phyloP scores from a whole-genome alignment of 2,329 filamentous ascomycete species.

The Triangularia setosa region DNA sequence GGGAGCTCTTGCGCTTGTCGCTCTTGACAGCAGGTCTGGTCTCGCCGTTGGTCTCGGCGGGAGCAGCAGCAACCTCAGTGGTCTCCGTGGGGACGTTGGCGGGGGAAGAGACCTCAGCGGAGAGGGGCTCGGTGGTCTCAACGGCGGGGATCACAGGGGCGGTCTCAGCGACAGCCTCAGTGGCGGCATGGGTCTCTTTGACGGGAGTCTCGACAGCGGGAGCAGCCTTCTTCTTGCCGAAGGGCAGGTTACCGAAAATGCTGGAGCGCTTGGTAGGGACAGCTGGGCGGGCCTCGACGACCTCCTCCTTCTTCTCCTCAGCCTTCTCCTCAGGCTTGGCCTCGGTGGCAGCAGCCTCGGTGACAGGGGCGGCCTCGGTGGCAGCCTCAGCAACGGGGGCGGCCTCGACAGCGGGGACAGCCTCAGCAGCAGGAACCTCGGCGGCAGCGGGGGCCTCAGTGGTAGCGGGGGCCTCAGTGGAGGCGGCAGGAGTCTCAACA shows the following conservation, averaged over 20 bases:
- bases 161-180: slow-evolving; percentile 44
- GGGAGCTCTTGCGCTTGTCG: slow-evolving; percentile 78
- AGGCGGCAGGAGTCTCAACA: slow-evolving; percentile 33
- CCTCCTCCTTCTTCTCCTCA: slow-evolving; percentile 41
- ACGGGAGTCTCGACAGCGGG: slow-evolving; percentile 41
- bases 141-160: slow-evolving; percentile 58
- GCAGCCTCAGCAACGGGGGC: slow-evolving; percentile 33
- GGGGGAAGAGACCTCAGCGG: slow-evolving; percentile 50
- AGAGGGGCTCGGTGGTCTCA: slow-evolving; percentile 53
- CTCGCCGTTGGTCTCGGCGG: slow-evolving; percentile 49
- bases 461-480: slow-evolving; percentile 31
- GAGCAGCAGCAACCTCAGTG: slow-evolving; percentile 37
- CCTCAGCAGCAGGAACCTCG: slow-evolving; percentile 34
- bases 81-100: slow-evolving; percentile 46
- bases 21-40: slow-evolving; percentile 61
- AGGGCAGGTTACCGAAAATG: slow-evolving; percentile 53
- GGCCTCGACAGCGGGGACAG: slow-evolving; percentile 17
- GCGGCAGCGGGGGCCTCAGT: slow-evolving; percentile 38
- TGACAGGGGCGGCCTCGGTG: slow-evolving; percentile 28
- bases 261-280: slow-evolving; percentile 29
- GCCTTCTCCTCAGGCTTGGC: slow-evolving; percentile 30
- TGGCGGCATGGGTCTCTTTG: slow-evolving; percentile 41
- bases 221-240: slow-evolving; percentile 55
- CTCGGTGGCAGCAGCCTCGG: slow-evolving; percentile 19
- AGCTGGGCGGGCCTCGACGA: slow-evolving; percentile 36